Base-by-base conservation (phyloP, 352 stramenopile genomes). In the Phytophthora quininea region DNA sequence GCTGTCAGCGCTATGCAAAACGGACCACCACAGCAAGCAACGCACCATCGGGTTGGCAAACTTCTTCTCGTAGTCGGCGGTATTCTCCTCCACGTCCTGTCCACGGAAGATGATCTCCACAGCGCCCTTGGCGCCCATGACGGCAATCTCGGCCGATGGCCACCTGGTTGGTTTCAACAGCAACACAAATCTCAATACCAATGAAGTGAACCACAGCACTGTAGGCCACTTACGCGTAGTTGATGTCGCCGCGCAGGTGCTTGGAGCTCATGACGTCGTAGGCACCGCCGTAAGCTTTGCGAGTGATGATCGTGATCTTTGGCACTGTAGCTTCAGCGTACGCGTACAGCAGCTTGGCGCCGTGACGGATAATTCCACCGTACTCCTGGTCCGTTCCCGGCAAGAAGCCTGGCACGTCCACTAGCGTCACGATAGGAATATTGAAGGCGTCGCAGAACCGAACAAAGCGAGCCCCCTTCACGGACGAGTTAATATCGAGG, bases 221-320 rank as follows among this genome's bases (percentile, higher is more conserved):
- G 19, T 30, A 70, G 55, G 29, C 33, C n/a, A 83, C 78, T 64
- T 76, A 88, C 75, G 97, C 92, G 76, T 99, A 99, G 79, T 99
- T 99, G 60, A 95, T 90, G 89, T 99, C 97, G 9, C 91, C 96
- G 40, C 92, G 88, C 49, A 99, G 79, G 77, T 99, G 97, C 86
- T 99, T 99, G 57, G 93, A 98, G 59, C 86, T 91, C 97, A 99
- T 99, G 37, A 99, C 96, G 77, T 99, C 97, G 80, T 99, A 99
- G 3, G 97, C 97, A 42, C 97, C 97, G 54, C 97, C 97, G 76
- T 99, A 99, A 24, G 97, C 97, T 73, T 99, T 99, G 35, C 97
- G 87, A 27, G 96, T 99, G 77, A 99, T 99, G 31, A 99, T 96
- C 19, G 97, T 99, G 71, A 97, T 88, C 76, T 99, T 99, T n/a